Conservation (phyloP, 2,329 filamentous ascomycete genomes). For the Xylaria sp. region DNA sequence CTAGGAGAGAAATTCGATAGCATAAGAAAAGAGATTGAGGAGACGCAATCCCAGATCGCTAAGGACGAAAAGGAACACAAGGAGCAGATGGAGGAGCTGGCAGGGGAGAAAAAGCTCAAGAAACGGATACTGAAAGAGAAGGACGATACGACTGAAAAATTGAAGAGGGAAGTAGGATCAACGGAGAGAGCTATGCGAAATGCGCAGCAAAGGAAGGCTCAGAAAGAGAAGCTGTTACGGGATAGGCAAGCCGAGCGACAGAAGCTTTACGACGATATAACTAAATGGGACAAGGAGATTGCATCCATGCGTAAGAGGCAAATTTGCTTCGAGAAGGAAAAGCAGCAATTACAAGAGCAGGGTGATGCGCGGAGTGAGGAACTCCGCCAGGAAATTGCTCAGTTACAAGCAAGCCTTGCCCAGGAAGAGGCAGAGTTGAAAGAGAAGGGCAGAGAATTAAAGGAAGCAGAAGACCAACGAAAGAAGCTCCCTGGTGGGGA, state of each 20-base stretch:
- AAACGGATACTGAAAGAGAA: slow-evolving; percentile 85
- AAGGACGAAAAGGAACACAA: slow-evolving; percentile 79
- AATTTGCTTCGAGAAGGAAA: slow-evolving; percentile 65
- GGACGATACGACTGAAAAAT: slow-evolving; percentile 86
- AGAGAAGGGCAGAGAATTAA: slow-evolving; percentile 76
- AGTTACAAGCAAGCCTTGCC: slow-evolving; percentile 72
- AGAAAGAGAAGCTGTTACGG: slow-evolving; percentile 77
- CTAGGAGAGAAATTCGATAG: slow-evolving; percentile 84
- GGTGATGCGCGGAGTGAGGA: slow-evolving; percentile 63
- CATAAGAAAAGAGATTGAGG: slow-evolving; percentile 85
- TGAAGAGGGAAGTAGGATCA: slow-evolving; percentile 82
- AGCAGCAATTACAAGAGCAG: slow-evolving; percentile 61
- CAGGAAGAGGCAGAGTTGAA: slow-evolving; percentile 78
- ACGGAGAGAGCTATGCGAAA: slow-evolving; percentile 85
- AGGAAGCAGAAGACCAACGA: slow-evolving; percentile 76
- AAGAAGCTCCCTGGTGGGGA: slow-evolving; percentile 72
- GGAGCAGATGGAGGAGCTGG: slow-evolving; percentile 72
- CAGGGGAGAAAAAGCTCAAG: slow-evolving; percentile 82
- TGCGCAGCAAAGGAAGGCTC: slow-evolving; percentile 80
- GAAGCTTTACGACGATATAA: slow-evolving; percentile 76
- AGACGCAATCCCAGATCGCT: slow-evolving; percentile 74
- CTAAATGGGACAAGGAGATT: slow-evolving; percentile 74
- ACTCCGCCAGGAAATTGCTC: slow-evolving; percentile 65
- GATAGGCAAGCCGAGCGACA: slow-evolving; percentile 75
- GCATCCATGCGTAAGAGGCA: slow-evolving; percentile 68